A percentile compares a stretch with the other conserved stretches of the same genome.
phyloP scores from a whole-genome alignment of 139 green algal species.

The Chlorella ohadii region DNA sequence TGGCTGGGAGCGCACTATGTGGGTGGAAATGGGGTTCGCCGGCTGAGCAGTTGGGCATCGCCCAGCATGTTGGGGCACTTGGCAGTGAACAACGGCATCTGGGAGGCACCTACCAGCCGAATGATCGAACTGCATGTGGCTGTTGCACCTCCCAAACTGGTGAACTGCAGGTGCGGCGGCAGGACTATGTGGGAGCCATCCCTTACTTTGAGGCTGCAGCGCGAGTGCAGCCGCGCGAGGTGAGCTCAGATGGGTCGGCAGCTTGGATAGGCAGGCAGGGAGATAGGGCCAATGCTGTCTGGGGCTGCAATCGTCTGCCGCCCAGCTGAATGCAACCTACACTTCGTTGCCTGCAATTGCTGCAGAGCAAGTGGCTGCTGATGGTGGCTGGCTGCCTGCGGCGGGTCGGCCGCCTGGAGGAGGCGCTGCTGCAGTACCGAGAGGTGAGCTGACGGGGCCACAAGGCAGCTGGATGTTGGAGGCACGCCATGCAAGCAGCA shows the following conservation, averaged over 20 bases:
- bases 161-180: slow-evolving; percentile 29
- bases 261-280: not conserved
- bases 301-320: not conserved
- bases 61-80: no score
- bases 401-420: slow-evolving; percentile 61
- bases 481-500: no score
- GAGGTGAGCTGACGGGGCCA: not conserved
- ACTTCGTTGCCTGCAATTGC: no score
- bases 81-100: no score
- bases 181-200: slow-evolving; percentile 79
- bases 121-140: slow-evolving; percentile 20
- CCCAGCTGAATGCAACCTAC: no score
- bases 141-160: slow-evolving; percentile 15
- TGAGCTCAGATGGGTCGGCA: slow-evolving; percentile 11
- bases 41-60: no score
- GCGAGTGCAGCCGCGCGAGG: slow-evolving; percentile 83
- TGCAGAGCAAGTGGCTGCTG: slow-evolving; percentile 81
- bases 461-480: no score
- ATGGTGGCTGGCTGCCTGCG: slow-evolving; percentile 80
- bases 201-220: slow-evolving; percentile 87
- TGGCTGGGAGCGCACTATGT: slow-evolving; percentile 81
- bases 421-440: slow-evolving; percentile 67
- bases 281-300: not conserved
- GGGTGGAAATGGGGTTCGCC: slow-evolving; percentile 31
- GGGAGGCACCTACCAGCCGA: no score